Percentiles rank a stretch among this genome's conserved stretches.
Conservation (phyloP, 169 alveolate species). For the Babesia bovis region DNA sequence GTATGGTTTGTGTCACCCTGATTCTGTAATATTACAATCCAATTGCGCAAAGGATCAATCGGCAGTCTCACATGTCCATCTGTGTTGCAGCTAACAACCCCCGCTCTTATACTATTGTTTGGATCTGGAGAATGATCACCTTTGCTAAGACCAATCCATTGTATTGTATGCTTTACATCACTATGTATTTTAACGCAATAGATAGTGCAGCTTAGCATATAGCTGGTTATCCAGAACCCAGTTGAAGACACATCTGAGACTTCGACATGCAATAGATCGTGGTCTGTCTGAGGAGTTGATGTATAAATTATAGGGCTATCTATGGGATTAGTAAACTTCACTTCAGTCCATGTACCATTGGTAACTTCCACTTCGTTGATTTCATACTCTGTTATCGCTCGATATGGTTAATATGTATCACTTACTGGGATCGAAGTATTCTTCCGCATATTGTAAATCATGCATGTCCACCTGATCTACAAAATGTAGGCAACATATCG, state of each 20-base stretch:
- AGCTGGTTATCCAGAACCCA: background rate
- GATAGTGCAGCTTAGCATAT: background rate
- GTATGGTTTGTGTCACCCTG: constrained; percentile 7
- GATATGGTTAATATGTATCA: background rate
- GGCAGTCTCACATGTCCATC: constrained; percentile 17
- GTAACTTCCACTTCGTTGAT: constrained; percentile 6
- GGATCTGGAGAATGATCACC: constrained; percentile 55
- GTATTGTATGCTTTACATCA: background rate
- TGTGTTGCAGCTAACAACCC: background rate
- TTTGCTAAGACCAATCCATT: constrained; percentile 38
- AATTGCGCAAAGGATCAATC: constrained; percentile 36
- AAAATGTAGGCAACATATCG: background rate
- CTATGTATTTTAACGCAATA: background rate
- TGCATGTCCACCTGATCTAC: background rate
- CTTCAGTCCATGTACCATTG: constrained; percentile 20
- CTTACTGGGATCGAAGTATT: constrained; percentile 37
- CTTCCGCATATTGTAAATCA: constrained; percentile 3
- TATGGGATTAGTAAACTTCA: constrained; percentile 7
- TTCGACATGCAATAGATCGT: background rate
- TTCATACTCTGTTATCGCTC: constrained; percentile 27
- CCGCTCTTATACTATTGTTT: constrained; percentile 8
- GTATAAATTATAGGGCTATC: constrained; percentile 53
- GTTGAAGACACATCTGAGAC: constrained; percentile 12
- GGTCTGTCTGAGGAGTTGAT: constrained; percentile 6
- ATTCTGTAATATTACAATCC: constrained; percentile 44